Base-by-base conservation (phyloP, 2,329 filamentous ascomycete genomes). In the Ophiosphaerella herpotricha region DNA sequence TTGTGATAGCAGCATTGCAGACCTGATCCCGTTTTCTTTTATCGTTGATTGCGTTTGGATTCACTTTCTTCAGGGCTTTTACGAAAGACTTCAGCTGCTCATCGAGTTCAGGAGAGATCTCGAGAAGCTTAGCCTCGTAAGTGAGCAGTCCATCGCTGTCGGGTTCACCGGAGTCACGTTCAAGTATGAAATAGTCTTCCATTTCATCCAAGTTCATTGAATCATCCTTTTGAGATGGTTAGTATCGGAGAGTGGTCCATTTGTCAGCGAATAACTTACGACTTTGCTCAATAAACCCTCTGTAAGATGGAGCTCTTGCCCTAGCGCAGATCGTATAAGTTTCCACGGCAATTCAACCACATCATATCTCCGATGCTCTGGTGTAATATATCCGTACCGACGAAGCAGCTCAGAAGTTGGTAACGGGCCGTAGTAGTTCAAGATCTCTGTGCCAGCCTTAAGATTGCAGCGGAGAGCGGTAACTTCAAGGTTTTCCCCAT, bases 401-500 rank as follows among this genome's bases (percentile, higher is more conserved):
- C 61, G 48, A 9, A 64, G 51, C 4, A 64, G 50, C 21, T 64
- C 61, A 0, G 61, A 61, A 8, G 60, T 55, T 2, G 61, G 61
- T 18, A 64, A 39, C 9, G 61, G 60, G 2, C 61, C 61, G 7
- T 64, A 64, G 31, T 64, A 64, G 24, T 64, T 64, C 5, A 64
- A 32, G 21, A 64, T 57, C 26, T 64, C 61, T 2, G 56, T 42
- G 0, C 61, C 60, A 9, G 56, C 39, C 33, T 43, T 34, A 6
- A 54, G 24, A n/a, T 57, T 46, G 11, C 55, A 42, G 9, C 58
- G 55, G n/a, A 61, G 53, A 13, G 48, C 48, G 2, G 37, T 56
- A 11, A 61, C 58, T 40, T 61, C 58, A 6, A 61, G 49, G 9
- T 14, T 53, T 2, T 63, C 60, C 7, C 61, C 60, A 21, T 64